phyloP scores from a whole-genome alignment of 2,329 filamentous ascomycete species.

The Phaeosphaeriaceae sp. region DNA sequence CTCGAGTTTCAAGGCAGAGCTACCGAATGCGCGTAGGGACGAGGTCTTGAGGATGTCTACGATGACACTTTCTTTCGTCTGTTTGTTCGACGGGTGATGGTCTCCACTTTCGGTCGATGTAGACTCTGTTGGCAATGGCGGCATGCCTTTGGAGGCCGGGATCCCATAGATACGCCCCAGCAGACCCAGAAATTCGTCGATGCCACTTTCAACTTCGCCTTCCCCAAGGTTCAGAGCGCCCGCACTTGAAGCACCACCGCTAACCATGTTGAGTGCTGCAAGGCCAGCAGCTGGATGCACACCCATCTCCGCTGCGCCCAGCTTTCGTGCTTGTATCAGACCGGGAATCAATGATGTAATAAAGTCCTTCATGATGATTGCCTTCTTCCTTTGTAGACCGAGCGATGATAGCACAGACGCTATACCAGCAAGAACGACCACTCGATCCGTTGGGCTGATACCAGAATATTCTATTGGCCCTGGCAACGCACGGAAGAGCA shows the following conservation, averaged over 20 bases:
- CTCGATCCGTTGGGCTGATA: conserved; percentile 76
- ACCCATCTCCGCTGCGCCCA: conserved; percentile 93
- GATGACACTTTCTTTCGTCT: conserved; percentile 49
- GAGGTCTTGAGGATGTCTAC: conserved; percentile 67
- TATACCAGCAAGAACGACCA: conserved; percentile 83
- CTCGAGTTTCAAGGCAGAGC: conserved; percentile 81
- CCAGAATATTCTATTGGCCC: conserved; percentile 63
- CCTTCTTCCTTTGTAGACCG: conserved; percentile 87
- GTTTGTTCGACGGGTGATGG: conserved; percentile 5
- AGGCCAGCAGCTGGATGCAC: conserved; percentile 92
- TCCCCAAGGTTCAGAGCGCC: conserved; percentile 69
- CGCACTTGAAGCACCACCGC: conserved; percentile 72
- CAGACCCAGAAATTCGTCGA: conserved; percentile 51
- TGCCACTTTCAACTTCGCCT: conserved; percentile 49
- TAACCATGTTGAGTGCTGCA: conserved; percentile 68
- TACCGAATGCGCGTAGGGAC: conserved; percentile 70
- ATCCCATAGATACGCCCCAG: conserved; percentile 54
- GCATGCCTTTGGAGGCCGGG: conserved; percentile 36
- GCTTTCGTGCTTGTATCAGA: conserved; percentile 87
- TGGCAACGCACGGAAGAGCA: conserved; percentile 57
- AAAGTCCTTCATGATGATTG: conserved; percentile 85
- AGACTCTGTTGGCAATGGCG: conserved; percentile 7
- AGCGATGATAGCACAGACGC: conserved; percentile 83
- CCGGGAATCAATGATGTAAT: conserved; percentile 83
- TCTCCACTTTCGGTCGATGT: not conserved